A percentile compares a stretch with the other conserved stretches of the same genome.
Evolutionary conservation across 805 yeast species (phyloP).

Genomic region (Ogataea haglerorum): DNA sequence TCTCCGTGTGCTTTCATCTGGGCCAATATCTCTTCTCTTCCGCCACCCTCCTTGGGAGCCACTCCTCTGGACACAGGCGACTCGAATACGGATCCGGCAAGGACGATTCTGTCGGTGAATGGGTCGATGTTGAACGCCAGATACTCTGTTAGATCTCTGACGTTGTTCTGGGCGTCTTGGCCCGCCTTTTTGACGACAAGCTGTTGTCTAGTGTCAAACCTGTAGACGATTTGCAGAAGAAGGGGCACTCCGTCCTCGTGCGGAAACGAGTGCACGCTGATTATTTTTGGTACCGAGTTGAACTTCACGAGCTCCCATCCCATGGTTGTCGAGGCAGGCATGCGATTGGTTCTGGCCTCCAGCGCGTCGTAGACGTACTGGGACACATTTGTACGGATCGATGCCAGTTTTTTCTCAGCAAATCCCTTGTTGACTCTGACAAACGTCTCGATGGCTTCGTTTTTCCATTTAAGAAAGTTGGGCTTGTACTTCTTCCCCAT

Average conservation of each 20-base stretch:
- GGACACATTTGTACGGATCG: constrained; percentile 45
- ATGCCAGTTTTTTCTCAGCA: constrained; percentile 53
- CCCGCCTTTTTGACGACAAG: constrained; percentile 45
- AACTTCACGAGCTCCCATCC: constrained; percentile 78
- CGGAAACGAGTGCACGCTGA: constrained; percentile 58
- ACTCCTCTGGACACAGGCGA: constrained; percentile 40
- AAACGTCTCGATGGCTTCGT: constrained; percentile 73
- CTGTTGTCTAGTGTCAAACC: constrained; percentile 60
- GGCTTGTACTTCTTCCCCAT: constrained; percentile 49
- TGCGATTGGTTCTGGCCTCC: constrained; percentile 44
- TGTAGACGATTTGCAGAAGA: constrained; percentile 52
- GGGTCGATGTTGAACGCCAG: constrained; percentile 62
- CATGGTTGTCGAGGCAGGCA: constrained; percentile 58
- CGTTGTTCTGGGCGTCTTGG: constrained; percentile 41
- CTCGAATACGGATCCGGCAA: constrained; percentile 71
- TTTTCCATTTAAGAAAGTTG: constrained; percentile 74
- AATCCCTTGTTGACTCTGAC: constrained; percentile 79
- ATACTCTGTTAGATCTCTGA: constrained; percentile 58
- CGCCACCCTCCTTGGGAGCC: constrained; percentile 27
- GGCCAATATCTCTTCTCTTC: constrained; percentile 29
- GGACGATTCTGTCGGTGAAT: constrained; percentile 48
- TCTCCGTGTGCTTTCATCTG: constrained; percentile 35
- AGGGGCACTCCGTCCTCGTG: constrained; percentile 37
- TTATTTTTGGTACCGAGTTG: constrained; percentile 66
- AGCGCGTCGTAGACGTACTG: constrained; percentile 65